Base-by-base conservation (phyloP, 169 alveolate genomes). In the Ichthyophthirius multifiliis region DNA sequence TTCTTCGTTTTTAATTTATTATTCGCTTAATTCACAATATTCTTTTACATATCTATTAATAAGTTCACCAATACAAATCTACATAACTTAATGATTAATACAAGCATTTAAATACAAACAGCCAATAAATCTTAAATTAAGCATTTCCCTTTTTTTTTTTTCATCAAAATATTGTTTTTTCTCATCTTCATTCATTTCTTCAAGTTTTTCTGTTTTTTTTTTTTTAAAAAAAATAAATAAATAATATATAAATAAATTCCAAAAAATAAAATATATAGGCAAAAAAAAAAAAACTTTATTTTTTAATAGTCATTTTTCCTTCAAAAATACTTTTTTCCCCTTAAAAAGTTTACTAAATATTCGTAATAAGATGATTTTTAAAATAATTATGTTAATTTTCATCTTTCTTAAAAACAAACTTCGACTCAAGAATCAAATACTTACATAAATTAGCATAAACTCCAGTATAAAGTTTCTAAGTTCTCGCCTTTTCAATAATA, bases 401-500 rank as follows among this genome's bases (percentile, higher is more conserved):
- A n/a, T 3, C 16, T n/a, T n/a, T n/a, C n/a, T n/a, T n/a, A 27
- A 39, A n/a, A 1, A 20, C 23, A 1, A 27, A 27, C 7, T 55
- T 55, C 18, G 71, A 55, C 9, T 16, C 3, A 0, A 27, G 43
- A 7, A 55, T 55, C 71, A 55, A 27, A 27, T 55, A 55, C 31
- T 55, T 55, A 39, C 71, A 55, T 23, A 55, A 55, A 1, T 55
- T 23, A n/a, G 71, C 71, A 27, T 55, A 55, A 27, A 55, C 71
- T 20, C 13, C 43, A 27, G 71, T 27, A 23, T 55, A 55, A 55
- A 39, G 23, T 27, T 23, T 55, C 31, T 55, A 18, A n/a, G 71
- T 55, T 55, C 71, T 55, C 2, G 71, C 71, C 71, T 55, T 55
- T 55, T 55, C 71, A 4, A 55, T 55, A 39, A 55, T 55, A 23